These are phyloP conservation scores for Wallacemonas sp. DNA, from an alignment of 208 protist genomes.

Conservation along the genomic window DNA sequence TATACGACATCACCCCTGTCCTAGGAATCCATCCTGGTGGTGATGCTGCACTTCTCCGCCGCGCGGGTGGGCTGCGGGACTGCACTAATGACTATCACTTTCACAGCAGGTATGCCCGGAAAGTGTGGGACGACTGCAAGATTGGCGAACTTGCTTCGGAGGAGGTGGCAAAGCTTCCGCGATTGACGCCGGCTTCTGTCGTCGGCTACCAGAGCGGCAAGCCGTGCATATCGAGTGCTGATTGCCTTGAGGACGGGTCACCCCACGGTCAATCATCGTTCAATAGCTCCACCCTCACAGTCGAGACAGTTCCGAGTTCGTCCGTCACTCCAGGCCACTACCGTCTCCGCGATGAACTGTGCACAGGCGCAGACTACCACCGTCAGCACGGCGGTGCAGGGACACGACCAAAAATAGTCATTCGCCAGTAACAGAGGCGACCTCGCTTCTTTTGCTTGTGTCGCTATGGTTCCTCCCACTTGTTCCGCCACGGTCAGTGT, in stretches of 20 bases:
- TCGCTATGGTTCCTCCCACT: neutral
- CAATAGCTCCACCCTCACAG: conserved; percentile 19
- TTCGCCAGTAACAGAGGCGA: neutral
- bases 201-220: neutral
- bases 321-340: neutral
- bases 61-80: conserved; percentile 59
- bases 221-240: no score
- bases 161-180: conserved; percentile 14
- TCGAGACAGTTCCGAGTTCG: conserved; percentile 23
- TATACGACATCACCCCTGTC: conserved; percentile 78
- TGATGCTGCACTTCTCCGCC: conserved; percentile 52
- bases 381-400: neutral
- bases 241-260: conserved; percentile 11
- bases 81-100: conserved; percentile 65
- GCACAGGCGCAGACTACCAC: neutral
- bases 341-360: neutral
- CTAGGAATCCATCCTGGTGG: conserved; percentile 69
- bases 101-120: conserved; percentile 59
- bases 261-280: neutral
- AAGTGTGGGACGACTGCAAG: conserved; percentile 52
- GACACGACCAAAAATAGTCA: neutral
- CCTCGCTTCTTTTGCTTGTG: neutral
- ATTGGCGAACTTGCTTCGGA: conserved; percentile 50
- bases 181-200: neutral
- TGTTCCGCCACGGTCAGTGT: neutral